Conservation (phyloP, 192 early-diverging fungal genomes). For the Glomus cerebriforme region DNA sequence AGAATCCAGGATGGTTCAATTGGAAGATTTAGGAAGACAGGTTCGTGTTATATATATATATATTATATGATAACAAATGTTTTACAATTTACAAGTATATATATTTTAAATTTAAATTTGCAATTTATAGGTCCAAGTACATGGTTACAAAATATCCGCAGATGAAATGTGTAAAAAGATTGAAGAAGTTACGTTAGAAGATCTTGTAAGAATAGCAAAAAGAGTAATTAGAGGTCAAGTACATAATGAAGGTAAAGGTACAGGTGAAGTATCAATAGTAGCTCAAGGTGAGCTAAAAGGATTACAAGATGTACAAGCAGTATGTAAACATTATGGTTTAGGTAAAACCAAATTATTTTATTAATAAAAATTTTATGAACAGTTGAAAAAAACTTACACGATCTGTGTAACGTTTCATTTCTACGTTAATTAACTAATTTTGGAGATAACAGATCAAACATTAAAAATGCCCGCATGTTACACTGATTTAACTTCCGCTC, state of each 20-base stretch:
- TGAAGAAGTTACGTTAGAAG: constrained; percentile 71
- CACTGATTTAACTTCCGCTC: background rate
- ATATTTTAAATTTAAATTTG: background rate
- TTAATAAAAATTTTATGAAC: background rate
- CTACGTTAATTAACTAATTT: background rate
- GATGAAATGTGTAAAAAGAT: constrained; percentile 81
- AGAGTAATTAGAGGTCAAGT: constrained; percentile 67
- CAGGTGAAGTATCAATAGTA: constrained; percentile 66
- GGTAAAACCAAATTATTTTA: constrained; percentile 36
- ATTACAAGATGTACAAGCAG: constrained; percentile 47
- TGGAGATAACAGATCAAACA: background rate
- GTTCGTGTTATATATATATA: constrained; percentile 40
- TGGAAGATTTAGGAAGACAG: constrained; percentile 95
- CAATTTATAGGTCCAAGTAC: constrained; percentile 49
- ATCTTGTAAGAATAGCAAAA: constrained; percentile 77
- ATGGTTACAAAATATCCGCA: constrained; percentile 74
- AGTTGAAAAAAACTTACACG: background rate
- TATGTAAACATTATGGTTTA: constrained; percentile 54
- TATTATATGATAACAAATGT: background rate
- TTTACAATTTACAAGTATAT: no score
- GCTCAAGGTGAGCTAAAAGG: constrained; percentile 60
- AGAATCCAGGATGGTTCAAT: constrained; percentile 88
- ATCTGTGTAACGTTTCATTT: background rate
- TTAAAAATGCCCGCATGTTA: background rate
- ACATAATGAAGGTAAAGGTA: constrained; percentile 53